phyloP scores from a whole-genome alignment of 202 grass and related monocot genomes.

The Schoenoplectus triqueter region DNA sequence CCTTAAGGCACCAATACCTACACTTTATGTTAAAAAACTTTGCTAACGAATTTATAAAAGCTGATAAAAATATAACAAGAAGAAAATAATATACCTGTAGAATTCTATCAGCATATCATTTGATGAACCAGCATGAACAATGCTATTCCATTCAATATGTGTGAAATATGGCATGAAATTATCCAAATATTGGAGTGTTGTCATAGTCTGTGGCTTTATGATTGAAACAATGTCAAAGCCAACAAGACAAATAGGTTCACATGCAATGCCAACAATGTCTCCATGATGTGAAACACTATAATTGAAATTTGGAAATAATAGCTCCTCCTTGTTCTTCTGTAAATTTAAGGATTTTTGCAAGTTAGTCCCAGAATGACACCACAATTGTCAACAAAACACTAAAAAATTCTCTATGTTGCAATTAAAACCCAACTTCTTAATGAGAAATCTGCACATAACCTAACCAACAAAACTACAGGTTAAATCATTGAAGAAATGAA shows the following conservation, averaged over 20 bases:
- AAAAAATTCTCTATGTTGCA: too few relatives aligned
- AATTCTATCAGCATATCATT: constrained; percentile 55
- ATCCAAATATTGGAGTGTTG: constrained; percentile 40
- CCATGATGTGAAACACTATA: constrained; percentile 85
- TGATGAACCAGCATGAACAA: constrained; percentile 19
- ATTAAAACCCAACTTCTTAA: too few relatives aligned
- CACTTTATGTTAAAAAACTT: neutral
- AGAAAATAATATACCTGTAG: constrained; percentile 54
- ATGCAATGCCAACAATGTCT: constrained; percentile 43
- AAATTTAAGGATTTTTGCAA: too few relatives aligned
- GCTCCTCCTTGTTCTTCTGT: neutral
- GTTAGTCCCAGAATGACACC: too few relatives aligned
- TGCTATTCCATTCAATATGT: constrained; percentile 55
- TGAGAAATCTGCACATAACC: too few relatives aligned
- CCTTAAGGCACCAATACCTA: constrained; percentile 90
- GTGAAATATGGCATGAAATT: constrained; percentile 71
- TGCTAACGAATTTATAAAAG: neutral
- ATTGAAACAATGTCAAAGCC: too few relatives aligned
- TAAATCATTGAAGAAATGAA: too few relatives aligned
- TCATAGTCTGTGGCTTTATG: too few relatives aligned
- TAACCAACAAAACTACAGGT: too few relatives aligned
- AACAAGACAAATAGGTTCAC: too few relatives aligned
- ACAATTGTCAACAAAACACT: too few relatives aligned
- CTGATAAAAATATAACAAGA: neutral
- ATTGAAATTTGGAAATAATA: constrained; percentile 57